Evolutionary conservation across 176 grass and related monocot species (phyloP).

Genomic region (Bothriochloa decipiens): DNA sequence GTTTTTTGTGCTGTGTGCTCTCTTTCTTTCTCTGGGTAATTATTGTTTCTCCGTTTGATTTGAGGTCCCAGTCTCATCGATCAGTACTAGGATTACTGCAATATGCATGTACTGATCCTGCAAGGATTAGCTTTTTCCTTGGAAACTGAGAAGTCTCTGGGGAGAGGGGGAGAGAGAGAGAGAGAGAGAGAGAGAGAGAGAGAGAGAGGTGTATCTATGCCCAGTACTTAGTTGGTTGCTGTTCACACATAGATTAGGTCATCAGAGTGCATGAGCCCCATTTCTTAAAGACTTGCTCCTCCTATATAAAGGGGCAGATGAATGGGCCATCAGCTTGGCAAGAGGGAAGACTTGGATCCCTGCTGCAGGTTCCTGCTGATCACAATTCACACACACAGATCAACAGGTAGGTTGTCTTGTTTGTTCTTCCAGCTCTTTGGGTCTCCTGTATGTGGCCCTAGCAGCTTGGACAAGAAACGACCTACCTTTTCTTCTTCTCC

Average conservation of each 20-base stretch:
- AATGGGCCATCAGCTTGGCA: neutral
- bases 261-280: slow-evolving; percentile 27
- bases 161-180: neutral
- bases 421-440: slow-evolving; percentile 22
- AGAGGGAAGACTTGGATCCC: slow-evolving; percentile 6
- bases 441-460: neutral
- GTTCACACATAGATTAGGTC: slow-evolving; percentile 69
- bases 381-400: slow-evolving; percentile 26
- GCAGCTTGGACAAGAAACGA: slow-evolving; percentile 20
- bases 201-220: neutral
- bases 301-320: slow-evolving; percentile 41
- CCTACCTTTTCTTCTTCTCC: neutral
- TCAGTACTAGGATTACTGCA: slow-evolving; percentile 14
- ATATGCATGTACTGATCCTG: slow-evolving; percentile 25
- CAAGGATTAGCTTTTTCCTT: slow-evolving; percentile 11
- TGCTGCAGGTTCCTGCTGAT: slow-evolving; percentile 20
- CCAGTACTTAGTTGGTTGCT: slow-evolving; percentile 34
- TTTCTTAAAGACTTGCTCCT: slow-evolving; percentile 28
- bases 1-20: neutral
- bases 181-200: neutral
- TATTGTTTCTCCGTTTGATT: neutral
- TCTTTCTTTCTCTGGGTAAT: neutral
- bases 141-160: slow-evolving; percentile 28
- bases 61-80: neutral
- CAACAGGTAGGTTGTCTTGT: slow-evolving; percentile 41